phyloP scores from a whole-genome alignment of 441 rosid genomes.

The Erysimum cheiri region DNA sequence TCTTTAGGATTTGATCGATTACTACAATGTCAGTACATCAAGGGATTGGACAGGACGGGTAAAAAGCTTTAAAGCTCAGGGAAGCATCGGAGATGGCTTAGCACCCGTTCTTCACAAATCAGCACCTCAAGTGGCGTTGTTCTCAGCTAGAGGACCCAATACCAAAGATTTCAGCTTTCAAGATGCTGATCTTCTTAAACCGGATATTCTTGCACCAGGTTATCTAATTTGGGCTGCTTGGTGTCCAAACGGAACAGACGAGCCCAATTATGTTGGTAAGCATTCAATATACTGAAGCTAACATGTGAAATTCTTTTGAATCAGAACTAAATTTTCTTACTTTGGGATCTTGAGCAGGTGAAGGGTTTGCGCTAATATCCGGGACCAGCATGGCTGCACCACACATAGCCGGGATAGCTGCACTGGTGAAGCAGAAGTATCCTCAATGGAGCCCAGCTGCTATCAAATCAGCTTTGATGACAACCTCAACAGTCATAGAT shows the following conservation, averaged over 20 bases:
- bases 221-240: slow-evolving; percentile 99
- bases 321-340: slow-evolving; percentile 22
- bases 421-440: slow-evolving; percentile 92
- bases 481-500: slow-evolving; percentile 79
- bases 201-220: slow-evolving; percentile 98
- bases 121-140: slow-evolving; percentile 96
- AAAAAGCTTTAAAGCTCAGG: slow-evolving; percentile 76
- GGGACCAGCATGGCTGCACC: slow-evolving; percentile 99
- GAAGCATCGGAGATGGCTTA: slow-evolving; percentile 94
- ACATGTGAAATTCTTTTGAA: slow-evolving; percentile 20
- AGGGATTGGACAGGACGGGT: slow-evolving; percentile 99
- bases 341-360: slow-evolving; percentile 60
- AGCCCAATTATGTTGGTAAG: slow-evolving; percentile 85
- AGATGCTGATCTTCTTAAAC: slow-evolving; percentile 99
- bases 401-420: slow-evolving; percentile 98
- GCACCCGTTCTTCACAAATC: slow-evolving; percentile 92
- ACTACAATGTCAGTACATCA: slow-evolving; percentile 82
- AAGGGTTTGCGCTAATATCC: slow-evolving; percentile 92
- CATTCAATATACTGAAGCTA: slow-evolving; percentile 16
- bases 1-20: slow-evolving; percentile 84
- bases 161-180: slow-evolving; percentile 89
- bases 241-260: slow-evolving; percentile 98
- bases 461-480: slow-evolving; percentile 94
- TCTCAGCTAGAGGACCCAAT: slow-evolving; percentile 98
- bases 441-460: slow-evolving; percentile 99